Base-by-base conservation (phyloP, 768 basidiomycete species). In the Tephrocybe sp. region DNA sequence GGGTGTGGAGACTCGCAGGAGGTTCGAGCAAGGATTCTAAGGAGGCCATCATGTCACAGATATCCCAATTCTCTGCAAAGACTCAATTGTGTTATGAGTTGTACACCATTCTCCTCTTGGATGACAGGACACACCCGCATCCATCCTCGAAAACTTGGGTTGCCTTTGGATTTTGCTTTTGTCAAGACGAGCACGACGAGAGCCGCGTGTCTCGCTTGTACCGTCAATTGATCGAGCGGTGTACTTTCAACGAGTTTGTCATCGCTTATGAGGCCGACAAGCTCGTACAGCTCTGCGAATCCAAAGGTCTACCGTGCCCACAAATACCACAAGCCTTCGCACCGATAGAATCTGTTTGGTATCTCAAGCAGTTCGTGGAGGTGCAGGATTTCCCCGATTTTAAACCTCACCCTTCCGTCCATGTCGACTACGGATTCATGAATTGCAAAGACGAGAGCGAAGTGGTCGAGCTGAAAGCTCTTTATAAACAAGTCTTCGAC, bases 211-310 rank as follows among this genome's bases (percentile, higher is more conserved):
- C 38, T 23, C 29, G n/a, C 3, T 16, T 51, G 1, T 72, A 71
- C 46, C n/a, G 37, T 6, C 21, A 18, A 10, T 57, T 73, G 21
- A 56, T 66, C 19, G 9, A 49, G 3, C 30, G 31, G n/a, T 70
- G 65, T 59, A 61, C 67, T 3, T 74, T 70, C 50, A 57, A 68
- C n/a, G 65, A 70, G 41, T 68, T 74, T 45, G 59, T 43, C 45
- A 41, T 23, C 1, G 69, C 69, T 2, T 70, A 61, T 43, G 31
- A 50, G 3, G 48, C 61, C 0, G 58, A 57, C 0, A 42, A 33
- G 1, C 57, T 74, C 31, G n/a, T 58, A 4, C 34, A 58, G 23
- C 63, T 71, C 7, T 55, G 70, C 30, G 56, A 61, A n/a, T 25
- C 38, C 15, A 57, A 64, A 18, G 61, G 57, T 50, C 24, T 47